Conservation (phyloP, 106 monocot species). For the Dioscorea dumetorum region DNA sequence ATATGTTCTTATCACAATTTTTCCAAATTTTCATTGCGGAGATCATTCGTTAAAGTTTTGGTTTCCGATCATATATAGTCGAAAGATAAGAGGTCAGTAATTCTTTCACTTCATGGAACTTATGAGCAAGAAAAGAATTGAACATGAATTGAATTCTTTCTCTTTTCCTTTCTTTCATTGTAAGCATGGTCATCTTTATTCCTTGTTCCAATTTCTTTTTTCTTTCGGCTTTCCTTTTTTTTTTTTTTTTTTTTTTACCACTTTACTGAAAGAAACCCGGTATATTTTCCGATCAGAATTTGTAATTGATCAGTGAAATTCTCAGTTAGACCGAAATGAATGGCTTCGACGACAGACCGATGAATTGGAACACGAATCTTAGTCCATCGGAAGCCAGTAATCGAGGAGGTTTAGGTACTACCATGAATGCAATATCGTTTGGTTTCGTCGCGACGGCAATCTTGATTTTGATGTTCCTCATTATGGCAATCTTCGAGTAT, state of each 20-base stretch:
- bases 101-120: too few species aligned
- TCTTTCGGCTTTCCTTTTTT: neutral
- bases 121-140: neutral
- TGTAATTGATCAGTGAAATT: neutral
- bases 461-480: slow-evolving; percentile 80
- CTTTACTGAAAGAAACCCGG: neutral
- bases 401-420: slow-evolving; percentile 44
- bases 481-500: slow-evolving; percentile 91
- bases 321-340: slow-evolving; percentile 25
- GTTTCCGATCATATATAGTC: too few species aligned
- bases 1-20: too few species aligned
- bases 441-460: slow-evolving; percentile 89
- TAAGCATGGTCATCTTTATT: neutral
- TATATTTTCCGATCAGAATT: neutral
- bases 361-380: slow-evolving; percentile 31
- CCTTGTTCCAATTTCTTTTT: neutral
- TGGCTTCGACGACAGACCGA: slow-evolving; percentile 35
- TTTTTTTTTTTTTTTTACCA: neutral
- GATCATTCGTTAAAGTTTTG: too few species aligned
- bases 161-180: too few species aligned
- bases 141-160: neutral
- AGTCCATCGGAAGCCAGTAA: slow-evolving; percentile 31
- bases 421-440: slow-evolving; percentile 81
- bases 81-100: too few species aligned
- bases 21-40: too few species aligned